Evolutionary conservation across 805 yeast genomes (phyloP).

Genomic region (Suhomyces vadensis): DNA sequence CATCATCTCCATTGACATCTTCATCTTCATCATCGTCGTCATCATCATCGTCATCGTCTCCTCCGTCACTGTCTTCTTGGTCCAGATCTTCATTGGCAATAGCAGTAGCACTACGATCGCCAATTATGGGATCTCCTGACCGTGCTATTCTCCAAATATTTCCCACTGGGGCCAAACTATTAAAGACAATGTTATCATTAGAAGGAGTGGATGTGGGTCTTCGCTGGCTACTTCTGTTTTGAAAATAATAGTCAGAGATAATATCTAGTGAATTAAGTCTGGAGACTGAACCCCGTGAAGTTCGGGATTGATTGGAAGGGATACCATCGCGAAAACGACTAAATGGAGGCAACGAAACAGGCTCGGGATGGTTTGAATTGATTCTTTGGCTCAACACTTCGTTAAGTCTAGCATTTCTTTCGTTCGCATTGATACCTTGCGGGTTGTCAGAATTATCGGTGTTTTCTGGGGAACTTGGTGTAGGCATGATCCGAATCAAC

Average conservation of each 20-base stretch:
- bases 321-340: background rate
- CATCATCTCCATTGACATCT: slow-evolving; percentile 8
- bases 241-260: slow-evolving; percentile 15
- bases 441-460: background rate
- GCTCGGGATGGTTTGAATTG: background rate
- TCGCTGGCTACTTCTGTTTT: slow-evolving; percentile 6
- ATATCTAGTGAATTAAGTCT: slow-evolving; percentile 14
- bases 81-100: slow-evolving; percentile 1
- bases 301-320: background rate
- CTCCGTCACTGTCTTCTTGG: slow-evolving; percentile 5
- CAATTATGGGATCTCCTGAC: background rate
- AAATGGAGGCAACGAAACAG: background rate
- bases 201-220: background rate
- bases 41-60: slow-evolving; percentile 10
- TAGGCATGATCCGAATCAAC: background rate
- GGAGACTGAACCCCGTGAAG: slow-evolving; percentile 9
- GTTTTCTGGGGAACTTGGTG: background rate
- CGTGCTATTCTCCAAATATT: slow-evolving; percentile 5
- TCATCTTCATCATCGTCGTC: slow-evolving; percentile 13
- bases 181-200: slow-evolving; percentile 1
- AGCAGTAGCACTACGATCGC: background rate
- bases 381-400: background rate
- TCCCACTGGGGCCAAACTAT: background rate
- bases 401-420: background rate
- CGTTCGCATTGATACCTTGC: background rate